phyloP scores from a whole-genome alignment of 495 filamentous ascomycete species.

The Chaetomium fimeti region DNA sequence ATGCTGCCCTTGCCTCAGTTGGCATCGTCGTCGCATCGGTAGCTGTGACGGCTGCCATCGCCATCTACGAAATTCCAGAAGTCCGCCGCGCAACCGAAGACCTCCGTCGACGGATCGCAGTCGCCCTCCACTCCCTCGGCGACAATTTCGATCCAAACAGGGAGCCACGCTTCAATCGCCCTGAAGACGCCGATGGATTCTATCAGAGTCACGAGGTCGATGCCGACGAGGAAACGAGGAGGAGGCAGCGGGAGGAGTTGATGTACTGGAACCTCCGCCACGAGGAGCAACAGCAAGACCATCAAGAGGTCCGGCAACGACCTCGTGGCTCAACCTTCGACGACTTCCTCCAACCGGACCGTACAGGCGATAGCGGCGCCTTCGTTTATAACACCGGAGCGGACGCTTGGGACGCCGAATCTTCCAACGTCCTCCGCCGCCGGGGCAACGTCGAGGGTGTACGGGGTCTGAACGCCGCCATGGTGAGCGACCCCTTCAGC shows the following conservation, averaged over 20 bases:
- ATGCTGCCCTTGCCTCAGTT: conserved; percentile 55
- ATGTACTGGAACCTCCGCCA: conserved; percentile 61
- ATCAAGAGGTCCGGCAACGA: conserved; percentile 24
- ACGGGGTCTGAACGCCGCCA: conserved; percentile 52
- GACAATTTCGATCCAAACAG: conserved; percentile 67
- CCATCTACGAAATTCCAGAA: conserved; percentile 81
- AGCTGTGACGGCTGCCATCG: conserved; percentile 76
- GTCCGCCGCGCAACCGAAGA: conserved; percentile 72
- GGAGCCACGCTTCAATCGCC: conserved; percentile 54
- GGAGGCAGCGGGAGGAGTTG: conserved; percentile 69
- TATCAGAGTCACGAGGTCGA: conserved; percentile 54
- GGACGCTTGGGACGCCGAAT: conserved; percentile 32
- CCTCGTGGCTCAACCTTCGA: conserved; percentile 50
- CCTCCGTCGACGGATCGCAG: conserved; percentile 72
- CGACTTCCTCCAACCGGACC: conserved; percentile 50
- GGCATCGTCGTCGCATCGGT: conserved; percentile 74
- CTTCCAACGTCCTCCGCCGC: conserved; percentile 46
- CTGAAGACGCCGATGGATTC: conserved; percentile 59
- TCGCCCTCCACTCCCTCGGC: conserved; percentile 73
- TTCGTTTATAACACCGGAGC: conserved; percentile 54
- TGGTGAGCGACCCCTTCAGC: conserved; percentile 58
- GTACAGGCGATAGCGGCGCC: conserved; percentile 45
- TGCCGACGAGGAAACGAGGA: conserved; percentile 65
- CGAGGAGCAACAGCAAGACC: conserved; percentile 37
- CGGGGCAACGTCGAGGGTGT: conserved; percentile 45